phyloP scores from a whole-genome alignment of 2,329 filamentous ascomycete species.

The Claviceps maximensis region DNA sequence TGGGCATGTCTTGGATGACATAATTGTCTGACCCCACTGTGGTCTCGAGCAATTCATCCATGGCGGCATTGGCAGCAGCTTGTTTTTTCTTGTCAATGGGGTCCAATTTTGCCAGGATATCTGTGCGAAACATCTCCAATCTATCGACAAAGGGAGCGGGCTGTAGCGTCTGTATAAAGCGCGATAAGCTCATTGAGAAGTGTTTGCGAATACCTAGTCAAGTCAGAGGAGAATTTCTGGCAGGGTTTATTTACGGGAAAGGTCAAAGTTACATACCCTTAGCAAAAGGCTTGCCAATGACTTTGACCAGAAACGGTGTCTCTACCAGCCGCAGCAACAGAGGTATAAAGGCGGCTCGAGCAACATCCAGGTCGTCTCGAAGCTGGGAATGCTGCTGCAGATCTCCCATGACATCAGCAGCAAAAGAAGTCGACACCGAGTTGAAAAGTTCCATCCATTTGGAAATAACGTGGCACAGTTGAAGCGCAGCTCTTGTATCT shows the following conservation, averaged over 20 bases:
- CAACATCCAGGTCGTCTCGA: slow-evolving; percentile 44
- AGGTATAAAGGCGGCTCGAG: slow-evolving; percentile 50
- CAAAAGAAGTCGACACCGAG: slow-evolving; percentile 34
- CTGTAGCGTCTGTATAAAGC: slow-evolving; percentile 46
- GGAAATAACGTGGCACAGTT: slow-evolving; percentile 35
- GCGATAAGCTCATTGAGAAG: slow-evolving; percentile 36
- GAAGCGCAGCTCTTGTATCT: slow-evolving; percentile 33
- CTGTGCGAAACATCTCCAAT: slow-evolving; percentile 44
- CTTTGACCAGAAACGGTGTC: slow-evolving; percentile 39
- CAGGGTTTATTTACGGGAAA: too few relatives aligned
- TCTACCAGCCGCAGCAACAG: slow-evolving; percentile 50
- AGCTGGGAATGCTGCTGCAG: slow-evolving; percentile 30
- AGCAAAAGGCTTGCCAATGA: slow-evolving; percentile 37
- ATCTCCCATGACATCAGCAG: slow-evolving; percentile 33
- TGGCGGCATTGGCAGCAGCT: slow-evolving; percentile 30
- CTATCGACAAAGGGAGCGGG: slow-evolving; percentile 38
- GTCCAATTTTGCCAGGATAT: slow-evolving; percentile 42
- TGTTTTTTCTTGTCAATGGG: slow-evolving; percentile 39
- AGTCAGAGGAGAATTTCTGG: background rate
- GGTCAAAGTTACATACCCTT: slow-evolving; percentile 28
- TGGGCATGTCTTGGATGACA: slow-evolving; percentile 49
- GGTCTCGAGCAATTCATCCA: slow-evolving; percentile 46
- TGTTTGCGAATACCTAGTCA: slow-evolving; percentile 30
- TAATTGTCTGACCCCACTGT: slow-evolving; percentile 42
- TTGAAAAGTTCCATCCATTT: slow-evolving; percentile 48